These are phyloP conservation scores for Barbatosphaeria neglecta DNA, from an alignment of 495 filamentous ascomycete genomes.

Conservation along the genomic window DNA sequence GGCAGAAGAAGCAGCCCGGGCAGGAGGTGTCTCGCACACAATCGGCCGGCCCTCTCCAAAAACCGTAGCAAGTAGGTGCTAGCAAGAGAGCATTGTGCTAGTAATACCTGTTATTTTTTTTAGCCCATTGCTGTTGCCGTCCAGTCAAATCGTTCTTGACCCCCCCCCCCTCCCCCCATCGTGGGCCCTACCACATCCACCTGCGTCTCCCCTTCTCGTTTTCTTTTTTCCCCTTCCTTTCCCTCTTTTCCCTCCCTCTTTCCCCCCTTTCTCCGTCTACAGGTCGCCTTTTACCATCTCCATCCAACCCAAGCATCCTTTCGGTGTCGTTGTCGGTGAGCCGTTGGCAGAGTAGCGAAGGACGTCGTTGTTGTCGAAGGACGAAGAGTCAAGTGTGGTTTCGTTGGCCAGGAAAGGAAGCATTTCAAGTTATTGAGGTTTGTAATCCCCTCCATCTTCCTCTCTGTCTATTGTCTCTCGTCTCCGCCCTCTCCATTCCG, in stretches of 20 bases:
- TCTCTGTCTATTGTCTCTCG: background rate
- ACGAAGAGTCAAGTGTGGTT: constrained; percentile 7
- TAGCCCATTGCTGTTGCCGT: background rate
- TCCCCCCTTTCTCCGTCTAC: constrained; percentile 8
- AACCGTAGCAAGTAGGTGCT: no score
- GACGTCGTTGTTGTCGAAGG: constrained; percentile 7
- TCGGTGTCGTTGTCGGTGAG: constrained; percentile 23
- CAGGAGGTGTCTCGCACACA: no score
- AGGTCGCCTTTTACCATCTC: constrained; percentile 5
- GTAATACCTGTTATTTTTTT: no score
- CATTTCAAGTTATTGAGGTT: background rate
- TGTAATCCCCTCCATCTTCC: constrained; percentile 10
- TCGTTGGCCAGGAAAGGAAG: constrained; percentile 1
- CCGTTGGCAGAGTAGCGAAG: constrained; percentile 13
- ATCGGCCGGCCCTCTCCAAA: no score
- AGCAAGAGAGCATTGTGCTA: no score
- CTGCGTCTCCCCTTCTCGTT: constrained; percentile 11
- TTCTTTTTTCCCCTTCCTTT: constrained; percentile 9
- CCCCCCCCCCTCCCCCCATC: background rate
- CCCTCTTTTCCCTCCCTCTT: constrained; percentile 10
- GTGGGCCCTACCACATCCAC: background rate
- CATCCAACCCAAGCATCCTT: constrained; percentile 1
- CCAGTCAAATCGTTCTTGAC: background rate
- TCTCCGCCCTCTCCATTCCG: background rate
- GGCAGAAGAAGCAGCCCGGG: no score